Evolutionary conservation across 495 filamentous ascomycete genomes (phyloP).

Genomic region (Talaromyces stipitatus): DNA sequence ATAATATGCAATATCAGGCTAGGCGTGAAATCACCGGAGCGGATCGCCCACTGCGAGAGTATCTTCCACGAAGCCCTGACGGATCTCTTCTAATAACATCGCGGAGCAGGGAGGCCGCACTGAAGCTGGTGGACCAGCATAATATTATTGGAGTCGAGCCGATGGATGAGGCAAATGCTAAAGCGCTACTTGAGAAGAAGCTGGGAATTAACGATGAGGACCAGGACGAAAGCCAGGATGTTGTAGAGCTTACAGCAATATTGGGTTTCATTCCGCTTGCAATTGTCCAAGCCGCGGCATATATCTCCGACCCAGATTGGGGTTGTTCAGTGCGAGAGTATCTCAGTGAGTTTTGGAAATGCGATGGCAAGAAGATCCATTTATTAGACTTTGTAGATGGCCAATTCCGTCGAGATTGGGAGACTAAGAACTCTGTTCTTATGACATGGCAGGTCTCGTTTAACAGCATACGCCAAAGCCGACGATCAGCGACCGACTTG

Average conservation of each 20-base stretch:
- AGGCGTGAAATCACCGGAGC: not conserved
- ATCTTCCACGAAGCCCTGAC: constrained; percentile 23
- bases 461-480: not conserved
- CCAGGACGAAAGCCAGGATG: too few relatives aligned
- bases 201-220: constrained; percentile 7
- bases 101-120: constrained; percentile 15
- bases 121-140: constrained; percentile 13
- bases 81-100: constrained; percentile 20
- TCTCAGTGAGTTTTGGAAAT: constrained; percentile 24
- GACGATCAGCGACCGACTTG: constrained; percentile 18
- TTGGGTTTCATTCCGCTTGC: constrained; percentile 41
- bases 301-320: constrained; percentile 13
- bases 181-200: constrained; percentile 32
- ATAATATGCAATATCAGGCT: not conserved
- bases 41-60: not conserved
- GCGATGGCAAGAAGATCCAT: constrained; percentile 22
- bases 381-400: constrained; percentile 27
- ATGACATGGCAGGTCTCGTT: not conserved
- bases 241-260: constrained; percentile 18
- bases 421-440: constrained; percentile 11
- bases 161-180: constrained; percentile 22
- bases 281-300: too few relatives aligned
- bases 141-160: constrained; percentile 32
- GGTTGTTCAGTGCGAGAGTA: constrained; percentile 25
- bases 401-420: constrained; percentile 30